phyloP scores from a whole-genome alignment of 495 filamentous ascomycete species.

The Diplogelasinospora grovesii region DNA sequence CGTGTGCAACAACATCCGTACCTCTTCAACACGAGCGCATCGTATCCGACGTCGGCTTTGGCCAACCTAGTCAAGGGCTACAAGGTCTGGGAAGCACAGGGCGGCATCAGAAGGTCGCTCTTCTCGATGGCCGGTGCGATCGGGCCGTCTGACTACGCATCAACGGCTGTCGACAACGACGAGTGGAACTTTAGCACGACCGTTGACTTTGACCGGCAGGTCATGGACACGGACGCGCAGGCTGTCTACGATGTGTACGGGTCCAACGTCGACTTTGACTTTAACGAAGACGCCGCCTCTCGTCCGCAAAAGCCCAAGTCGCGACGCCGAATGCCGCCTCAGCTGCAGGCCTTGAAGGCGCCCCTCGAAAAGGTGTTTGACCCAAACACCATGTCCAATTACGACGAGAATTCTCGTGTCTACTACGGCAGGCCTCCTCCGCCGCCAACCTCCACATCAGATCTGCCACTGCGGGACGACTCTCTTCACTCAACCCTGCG shows the following conservation, averaged over 20 bases:
- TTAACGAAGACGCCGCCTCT: constrained; percentile 38
- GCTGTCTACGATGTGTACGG: constrained; percentile 48
- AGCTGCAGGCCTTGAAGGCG: constrained; percentile 40
- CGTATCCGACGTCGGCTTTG: constrained; percentile 63
- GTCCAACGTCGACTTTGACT: constrained; percentile 38
- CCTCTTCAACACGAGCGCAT: constrained; percentile 52
- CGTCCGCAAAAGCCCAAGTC: constrained; percentile 32
- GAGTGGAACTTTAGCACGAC: constrained; percentile 94
- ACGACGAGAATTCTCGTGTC: constrained; percentile 47
- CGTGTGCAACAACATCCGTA: constrained; percentile 58
- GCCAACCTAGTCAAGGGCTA: constrained; percentile 73
- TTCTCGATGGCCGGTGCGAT: constrained; percentile 72
- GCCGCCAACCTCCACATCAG: constrained; percentile 33
- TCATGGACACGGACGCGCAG: constrained; percentile 39
- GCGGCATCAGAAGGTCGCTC: constrained; percentile 76
- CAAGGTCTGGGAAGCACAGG: constrained; percentile 76
- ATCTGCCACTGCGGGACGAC: constrained; percentile 49
- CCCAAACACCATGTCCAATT: constrained; percentile 49
- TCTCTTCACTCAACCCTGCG: constrained; percentile 42
- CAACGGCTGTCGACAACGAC: constrained; percentile 44
- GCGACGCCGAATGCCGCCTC: constrained; percentile 43
- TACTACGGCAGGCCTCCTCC: constrained; percentile 39
- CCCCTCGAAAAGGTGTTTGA: constrained; percentile 53
- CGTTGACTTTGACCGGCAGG: constrained; percentile 67
- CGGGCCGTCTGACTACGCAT: constrained; percentile 37